Conservation (phyloP, 768 basidiomycete genomes). For the Mycena pura region DNA sequence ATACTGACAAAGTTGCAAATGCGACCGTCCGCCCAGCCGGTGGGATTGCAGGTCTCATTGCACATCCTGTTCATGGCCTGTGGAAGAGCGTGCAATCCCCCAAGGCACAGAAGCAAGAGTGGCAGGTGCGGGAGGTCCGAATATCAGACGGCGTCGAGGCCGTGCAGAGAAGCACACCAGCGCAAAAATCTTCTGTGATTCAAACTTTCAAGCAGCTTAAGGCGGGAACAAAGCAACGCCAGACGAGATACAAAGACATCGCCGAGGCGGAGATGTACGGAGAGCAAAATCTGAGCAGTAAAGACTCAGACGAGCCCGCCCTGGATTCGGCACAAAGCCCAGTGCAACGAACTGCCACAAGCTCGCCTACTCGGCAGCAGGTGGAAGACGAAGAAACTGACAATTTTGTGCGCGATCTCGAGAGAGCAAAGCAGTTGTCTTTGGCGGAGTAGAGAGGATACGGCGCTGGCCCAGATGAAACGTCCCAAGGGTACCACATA, state of each 20-base stretch:
- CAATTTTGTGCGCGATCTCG: slow-evolving; percentile 35
- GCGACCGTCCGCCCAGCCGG: slow-evolving; percentile 41
- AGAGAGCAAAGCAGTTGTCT: slow-evolving; percentile 42
- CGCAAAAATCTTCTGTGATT: slow-evolving; percentile 42
- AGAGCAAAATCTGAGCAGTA: slow-evolving; percentile 13
- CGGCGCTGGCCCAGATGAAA: slow-evolving; percentile 19
- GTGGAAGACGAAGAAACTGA: slow-evolving; percentile 29
- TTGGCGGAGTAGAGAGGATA: slow-evolving; percentile 40
- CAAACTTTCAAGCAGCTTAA: slow-evolving; percentile 46
- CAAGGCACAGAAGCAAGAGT: slow-evolving; percentile 38
- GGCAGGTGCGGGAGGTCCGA: slow-evolving; percentile 43
- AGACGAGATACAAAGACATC: slow-evolving; percentile 40
- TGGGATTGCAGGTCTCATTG: slow-evolving; percentile 43
- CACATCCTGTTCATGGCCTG: slow-evolving; percentile 43
- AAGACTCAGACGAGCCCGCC: neutral
- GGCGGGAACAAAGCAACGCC: slow-evolving; percentile 37
- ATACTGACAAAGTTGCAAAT: slow-evolving; percentile 34
- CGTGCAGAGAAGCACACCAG: slow-evolving; percentile 39
- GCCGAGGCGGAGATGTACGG: slow-evolving; percentile 40
- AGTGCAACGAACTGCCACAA: neutral
- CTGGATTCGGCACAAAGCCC: slow-evolving; percentile 2
- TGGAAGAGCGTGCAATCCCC: slow-evolving; percentile 45
- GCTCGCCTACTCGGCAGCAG: neutral
- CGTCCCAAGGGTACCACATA: slow-evolving; percentile 1
- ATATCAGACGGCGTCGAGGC: slow-evolving; percentile 48